These are phyloP conservation scores for Heritiera fomes DNA, from an alignment of 345 rosid species.

Conservation along the genomic window DNA sequence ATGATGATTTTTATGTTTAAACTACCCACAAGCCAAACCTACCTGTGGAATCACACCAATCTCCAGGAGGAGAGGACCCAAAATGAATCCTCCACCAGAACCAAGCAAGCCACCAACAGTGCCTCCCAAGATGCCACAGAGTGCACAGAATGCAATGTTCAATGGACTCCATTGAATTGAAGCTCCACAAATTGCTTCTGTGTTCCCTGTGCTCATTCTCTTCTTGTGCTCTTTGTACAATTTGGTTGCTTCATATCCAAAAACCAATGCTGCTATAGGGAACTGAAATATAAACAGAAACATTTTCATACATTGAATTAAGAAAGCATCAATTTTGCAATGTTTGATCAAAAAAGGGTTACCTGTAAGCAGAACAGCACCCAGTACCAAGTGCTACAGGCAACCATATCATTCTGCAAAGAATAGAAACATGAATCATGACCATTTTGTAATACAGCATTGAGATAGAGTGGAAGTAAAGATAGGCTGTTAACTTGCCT, in stretches of 20 bases:
- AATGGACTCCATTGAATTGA: constrained; percentile 81
- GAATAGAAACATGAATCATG: constrained; percentile 12
- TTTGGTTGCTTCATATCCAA: constrained; percentile 68
- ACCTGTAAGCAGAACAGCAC: constrained; percentile 82
- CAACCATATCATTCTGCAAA: constrained; percentile 68
- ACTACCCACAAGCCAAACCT: not conserved
- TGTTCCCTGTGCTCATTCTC: constrained; percentile 60
- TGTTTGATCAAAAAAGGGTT: not conserved
- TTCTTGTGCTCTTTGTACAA: constrained; percentile 57
- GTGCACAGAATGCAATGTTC: constrained; percentile 75
- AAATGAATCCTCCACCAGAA: constrained; percentile 93
- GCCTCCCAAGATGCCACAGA: constrained; percentile 84
- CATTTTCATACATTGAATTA: not conserved
- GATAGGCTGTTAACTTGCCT: constrained; percentile 39
- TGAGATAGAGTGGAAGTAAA: not conserved
- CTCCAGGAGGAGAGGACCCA: constrained; percentile 93
- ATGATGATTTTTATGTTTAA: not conserved
- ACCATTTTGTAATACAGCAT: not conserved
- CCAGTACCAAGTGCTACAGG: constrained; percentile 79
- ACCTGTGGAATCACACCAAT: constrained; percentile 98
- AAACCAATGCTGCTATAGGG: constrained; percentile 61
- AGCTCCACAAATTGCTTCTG: constrained; percentile 78
- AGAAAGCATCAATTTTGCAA: not conserved
- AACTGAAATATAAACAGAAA: constrained; percentile 44
- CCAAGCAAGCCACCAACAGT: constrained; percentile 94